phyloP scores from a whole-genome alignment of 768 basidiomycete species.

The Suillus subluteus region DNA sequence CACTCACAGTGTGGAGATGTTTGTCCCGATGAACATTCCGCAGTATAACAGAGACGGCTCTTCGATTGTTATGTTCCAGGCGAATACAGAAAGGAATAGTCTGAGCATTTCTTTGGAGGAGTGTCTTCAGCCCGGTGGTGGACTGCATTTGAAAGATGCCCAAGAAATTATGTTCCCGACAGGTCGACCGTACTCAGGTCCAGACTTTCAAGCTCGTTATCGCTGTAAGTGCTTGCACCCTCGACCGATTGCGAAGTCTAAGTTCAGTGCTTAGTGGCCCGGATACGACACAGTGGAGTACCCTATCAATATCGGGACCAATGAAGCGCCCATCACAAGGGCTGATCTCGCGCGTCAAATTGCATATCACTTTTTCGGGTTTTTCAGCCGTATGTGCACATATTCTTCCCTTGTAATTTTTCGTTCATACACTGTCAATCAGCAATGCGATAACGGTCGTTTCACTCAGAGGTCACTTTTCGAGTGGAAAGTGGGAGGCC shows the following conservation, averaged over 20 bases:
- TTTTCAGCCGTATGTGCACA: conserved; percentile 12
- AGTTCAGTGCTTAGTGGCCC: conserved; percentile 17
- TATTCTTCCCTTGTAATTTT: neutral
- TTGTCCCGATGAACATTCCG: conserved; percentile 7
- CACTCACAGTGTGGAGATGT: neutral
- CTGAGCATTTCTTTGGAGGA: conserved; percentile 10
- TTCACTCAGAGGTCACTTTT: neutral
- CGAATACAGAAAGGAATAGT: neutral
- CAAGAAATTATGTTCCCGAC: conserved; percentile 12
- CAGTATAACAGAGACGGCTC: conserved; percentile 6
- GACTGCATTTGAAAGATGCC: conserved; percentile 2
- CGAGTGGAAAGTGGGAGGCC: conserved; percentile 14
- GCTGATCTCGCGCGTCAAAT: conserved; percentile 14
- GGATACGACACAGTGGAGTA: conserved; percentile 13
- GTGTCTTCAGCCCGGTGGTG: neutral
- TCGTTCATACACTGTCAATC: neutral
- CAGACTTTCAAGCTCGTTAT: conserved; percentile 1
- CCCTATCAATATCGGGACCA: conserved; percentile 8
- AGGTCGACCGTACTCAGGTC: neutral
- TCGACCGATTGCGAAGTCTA: neutral
- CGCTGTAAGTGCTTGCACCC: conserved; percentile 3
- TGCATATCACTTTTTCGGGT: conserved; percentile 12
- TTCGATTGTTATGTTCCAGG: conserved; percentile 4
- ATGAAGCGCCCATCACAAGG: conserved; percentile 2
- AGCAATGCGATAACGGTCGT: conserved; percentile 9